Evolutionary conservation across 2,329 filamentous ascomycete genomes (phyloP), one percentile per base, ranked within the genome.

Genomic region (Cladosporium sp.): DNA sequence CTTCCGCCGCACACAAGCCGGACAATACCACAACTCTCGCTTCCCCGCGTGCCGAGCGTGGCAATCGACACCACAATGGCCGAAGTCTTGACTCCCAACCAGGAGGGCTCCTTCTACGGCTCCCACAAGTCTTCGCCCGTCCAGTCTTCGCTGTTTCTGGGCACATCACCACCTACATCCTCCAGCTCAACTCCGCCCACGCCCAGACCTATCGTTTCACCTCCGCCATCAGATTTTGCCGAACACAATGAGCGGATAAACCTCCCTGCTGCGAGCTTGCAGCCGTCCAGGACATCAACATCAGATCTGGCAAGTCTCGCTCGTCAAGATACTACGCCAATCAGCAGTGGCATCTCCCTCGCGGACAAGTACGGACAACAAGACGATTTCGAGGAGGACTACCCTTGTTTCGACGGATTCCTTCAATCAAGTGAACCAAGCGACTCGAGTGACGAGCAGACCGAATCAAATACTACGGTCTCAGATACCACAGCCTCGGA

Each of bases 321-420:
- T 83, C 2, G 80, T 77, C 63, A 73, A 76, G 54, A 52, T 19
- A 85, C 84, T 2, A 86, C 83, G 3, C 79, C 83, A 4, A 77
- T 79, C 15, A 84, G 81, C 59, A 85, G 79, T 58, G 68, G 55
- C 38, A 47, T 41, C 49, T 86, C 83, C 11, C 69, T 86, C 49
- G 77, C 80, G 49, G 80, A 77, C 41, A 78, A 80, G 52, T 78
- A 76, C 40, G 71, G 78, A 53, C 50, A 42, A 32, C 42, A 41
- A 8, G 42, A 52, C 36, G 42, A 52, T 15, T 41, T 39, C 12
- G 50, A 52, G 30, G 50, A 52, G n/a, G 50, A 52, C 37, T 52
- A 52, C 27, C 50, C 50, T 18, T 66, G 73, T 32, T 73, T 78
- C 32, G 76, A 81, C 38, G 59, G 66, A 4, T 75, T 78, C 56